Base-by-base conservation (phyloP, 2,329 filamentous ascomycete species). In the Cordyceps farinosa region DNA sequence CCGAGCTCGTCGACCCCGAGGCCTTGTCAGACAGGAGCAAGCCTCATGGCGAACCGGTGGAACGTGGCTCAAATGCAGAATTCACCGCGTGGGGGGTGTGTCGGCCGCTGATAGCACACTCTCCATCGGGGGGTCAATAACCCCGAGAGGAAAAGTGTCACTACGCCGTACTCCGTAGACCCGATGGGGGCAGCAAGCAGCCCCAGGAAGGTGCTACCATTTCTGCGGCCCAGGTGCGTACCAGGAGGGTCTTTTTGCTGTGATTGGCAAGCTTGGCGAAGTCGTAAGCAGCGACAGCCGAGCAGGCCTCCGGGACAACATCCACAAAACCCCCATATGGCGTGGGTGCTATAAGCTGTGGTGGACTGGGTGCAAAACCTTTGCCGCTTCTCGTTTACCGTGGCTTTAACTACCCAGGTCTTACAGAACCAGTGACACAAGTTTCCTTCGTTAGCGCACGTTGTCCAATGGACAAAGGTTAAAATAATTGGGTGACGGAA, bases 231-330 rank as follows among this genome's bases (percentile, higher is more conserved):
- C 11, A 38, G 45, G 56, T 40, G 22, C 11, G 56, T 32, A 38
- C 22, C 15, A 36, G 10, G n/a, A 38, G 45, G 5, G 36, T n/a
- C 36, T n/a, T 40, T 17, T 36, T 38, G 10, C 22, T 29, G n/a
- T 61, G 48, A 54, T 61, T 61, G 58, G 48, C 58, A 53, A 50
- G 3, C 58, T 61, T 40, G 58, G 50, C 40, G 11, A 48, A 40
- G 22, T 30, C 22, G 42, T 48, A 40, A 61, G 50, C 59, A 61
- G 59, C 59, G 59, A 61, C 59, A 61, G 59, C 59, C 59, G 59
- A 54, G 59, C 59, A 34, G 32, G 32, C n/a, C 38, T 34, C n/a
- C 11, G 13, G 15, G 30, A 13, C 48, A 7, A 32, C 38, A 42
- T 61, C 48, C 58, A 53, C 57, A 34, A 42, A 10, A 4, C 27